phyloP scores from a whole-genome alignment of 1,139 yeast genomes.

The Yamadazyma oceani region DNA sequence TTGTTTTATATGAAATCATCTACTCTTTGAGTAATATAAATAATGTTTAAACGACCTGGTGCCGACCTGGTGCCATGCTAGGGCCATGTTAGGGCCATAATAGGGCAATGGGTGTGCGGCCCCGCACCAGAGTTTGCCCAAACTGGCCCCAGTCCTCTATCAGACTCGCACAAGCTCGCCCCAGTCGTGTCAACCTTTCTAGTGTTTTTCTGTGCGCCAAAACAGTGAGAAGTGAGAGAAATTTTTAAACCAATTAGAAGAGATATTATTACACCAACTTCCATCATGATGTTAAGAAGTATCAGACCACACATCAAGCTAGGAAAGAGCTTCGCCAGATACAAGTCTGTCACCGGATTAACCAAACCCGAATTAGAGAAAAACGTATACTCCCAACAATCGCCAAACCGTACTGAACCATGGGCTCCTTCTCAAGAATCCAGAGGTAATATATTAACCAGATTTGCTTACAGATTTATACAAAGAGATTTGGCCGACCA shows the following conservation, averaged over 20 bases:
- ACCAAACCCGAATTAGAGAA: conserved; percentile 36
- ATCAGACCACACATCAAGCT: conserved; percentile 1
- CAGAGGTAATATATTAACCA: conserved; percentile 55
- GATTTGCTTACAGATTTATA: conserved; percentile 63
- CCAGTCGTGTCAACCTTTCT: not conserved
- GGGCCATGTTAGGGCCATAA: too few relatives aligned
- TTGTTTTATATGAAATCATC: not conserved
- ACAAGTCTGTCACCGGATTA: conserved; percentile 33
- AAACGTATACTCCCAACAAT: conserved; percentile 51
- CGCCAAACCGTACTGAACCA: conserved; percentile 69
- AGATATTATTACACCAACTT: not conserved
- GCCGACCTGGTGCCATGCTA: too few relatives aligned
- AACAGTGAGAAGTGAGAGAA: not conserved
- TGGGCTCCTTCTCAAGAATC: conserved; percentile 75
- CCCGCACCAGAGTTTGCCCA: too few relatives aligned
- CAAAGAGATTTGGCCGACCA: conserved; percentile 68
- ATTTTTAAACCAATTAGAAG: conserved; percentile 2
- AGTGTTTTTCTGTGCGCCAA: not conserved
- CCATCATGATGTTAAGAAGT: conserved; percentile 10
- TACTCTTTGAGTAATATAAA: not conserved
- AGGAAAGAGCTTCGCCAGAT: conserved; percentile 8
- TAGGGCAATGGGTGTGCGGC: too few relatives aligned
- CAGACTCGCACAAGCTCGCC: too few relatives aligned
- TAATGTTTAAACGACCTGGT: not conserved
- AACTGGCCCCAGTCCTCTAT: too few relatives aligned